These are phyloP conservation scores for Arthroderma uncinatum DNA, from an alignment of 2,329 filamentous ascomycete species.

Conservation along the genomic window DNA sequence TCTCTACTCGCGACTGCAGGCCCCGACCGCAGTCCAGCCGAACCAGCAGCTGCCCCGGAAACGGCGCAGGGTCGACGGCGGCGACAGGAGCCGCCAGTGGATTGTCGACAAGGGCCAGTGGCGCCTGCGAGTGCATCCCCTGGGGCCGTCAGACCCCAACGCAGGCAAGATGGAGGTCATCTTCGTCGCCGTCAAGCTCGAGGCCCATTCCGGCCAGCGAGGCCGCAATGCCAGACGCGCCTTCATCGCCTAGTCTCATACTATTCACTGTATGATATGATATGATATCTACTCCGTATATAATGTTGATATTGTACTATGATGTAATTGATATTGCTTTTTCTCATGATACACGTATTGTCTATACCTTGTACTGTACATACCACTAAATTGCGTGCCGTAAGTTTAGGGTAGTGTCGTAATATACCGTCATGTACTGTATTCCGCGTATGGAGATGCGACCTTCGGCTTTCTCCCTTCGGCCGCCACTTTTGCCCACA, in stretches of 20 bases:
- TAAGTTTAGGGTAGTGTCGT: background rate
- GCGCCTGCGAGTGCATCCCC: constrained; percentile 54
- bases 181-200: constrained; percentile 63
- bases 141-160: constrained; percentile 22
- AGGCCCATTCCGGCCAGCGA: constrained; percentile 56
- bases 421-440: background rate
- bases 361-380: background rate
- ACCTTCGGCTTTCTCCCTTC: background rate
- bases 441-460: background rate
- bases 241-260: constrained; percentile 45
- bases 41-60: constrained; percentile 21
- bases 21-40: constrained; percentile 3
- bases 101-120: constrained; percentile 59
- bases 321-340: constrained; percentile 5
- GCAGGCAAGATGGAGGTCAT: constrained; percentile 53
- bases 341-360: background rate
- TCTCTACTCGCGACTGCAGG: constrained; percentile 1
- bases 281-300: too few species aligned
- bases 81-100: constrained; percentile 40
- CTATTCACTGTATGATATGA: background rate
- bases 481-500: background rate
- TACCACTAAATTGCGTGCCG: background rate
- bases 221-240: constrained; percentile 53
- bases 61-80: constrained; percentile 40
- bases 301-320: background rate